Evolutionary conservation across 1,284 basidiomycete species (phyloP), one percentile per base, ranked within the genome.

Genomic region (Irpex rosettiformis): DNA sequence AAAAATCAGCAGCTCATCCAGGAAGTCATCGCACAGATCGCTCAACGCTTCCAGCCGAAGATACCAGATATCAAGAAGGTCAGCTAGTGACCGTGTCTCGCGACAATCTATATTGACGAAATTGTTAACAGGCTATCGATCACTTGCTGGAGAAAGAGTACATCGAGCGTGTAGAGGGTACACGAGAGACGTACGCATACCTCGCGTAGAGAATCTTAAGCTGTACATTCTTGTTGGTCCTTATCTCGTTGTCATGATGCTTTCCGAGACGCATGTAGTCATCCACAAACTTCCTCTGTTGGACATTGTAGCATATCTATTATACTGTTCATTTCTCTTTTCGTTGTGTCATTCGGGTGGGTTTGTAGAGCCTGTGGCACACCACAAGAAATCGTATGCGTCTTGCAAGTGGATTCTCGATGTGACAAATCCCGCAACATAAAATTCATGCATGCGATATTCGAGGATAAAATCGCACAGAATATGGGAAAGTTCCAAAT

Each of bases 121-220:
- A 43, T 45, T 52, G 40, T 49, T 29, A 37, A 5, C 24, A 94
- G 89, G 96, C 96, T n/a, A 98, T 99, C 67, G 97, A 99, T 70
- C 89, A 91, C 40, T 78, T 99, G 37, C 83, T 99, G 57, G 96
- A 99, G 78, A 97, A 98, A 75, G 97, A 98, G 75, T 99, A 97
- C 72, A 90, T 99, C 61, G 95, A 98, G 72, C 88, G 96, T 40
- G 89, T 93, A 25, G 91, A 93, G 27, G 93, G 88, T 16, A 87
- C 86, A 52, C 83, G 87, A 67, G 89, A 91, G 70, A 87, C 85
- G 53, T 91, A 91, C 68, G 85, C 86, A 24, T 91, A 91, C 67
- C 86, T 91, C 61, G 88, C 88, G 77, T 81, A 73, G 52, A 54
- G 62, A 55, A 52, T 42, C 57, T 52, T 52, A 54, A 18, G n/a